phyloP scores from a whole-genome alignment of 1,284 basidiomycete species.

The Fistulinella staudtii region DNA sequence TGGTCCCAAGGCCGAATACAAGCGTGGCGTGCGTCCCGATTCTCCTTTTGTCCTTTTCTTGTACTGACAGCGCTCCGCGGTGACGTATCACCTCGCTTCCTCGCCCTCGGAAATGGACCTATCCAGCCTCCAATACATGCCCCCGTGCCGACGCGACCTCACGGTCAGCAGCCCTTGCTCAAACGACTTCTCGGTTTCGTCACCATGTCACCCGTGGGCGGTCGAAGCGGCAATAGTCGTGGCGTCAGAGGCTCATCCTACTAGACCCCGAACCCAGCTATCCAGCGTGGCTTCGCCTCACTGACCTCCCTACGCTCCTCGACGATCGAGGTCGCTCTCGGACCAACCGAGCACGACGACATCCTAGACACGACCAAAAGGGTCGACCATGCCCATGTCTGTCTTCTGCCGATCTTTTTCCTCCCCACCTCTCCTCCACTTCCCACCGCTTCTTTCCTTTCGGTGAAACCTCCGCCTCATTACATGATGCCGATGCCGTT shows the following conservation, averaged over 20 bases:
- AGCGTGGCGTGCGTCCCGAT: slow-evolving; percentile 28
- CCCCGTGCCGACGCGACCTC: slow-evolving; percentile 28
- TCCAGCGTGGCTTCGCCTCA: neutral
- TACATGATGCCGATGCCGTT: slow-evolving; percentile 3
- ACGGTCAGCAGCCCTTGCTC: slow-evolving; percentile 29
- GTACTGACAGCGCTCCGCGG: slow-evolving; percentile 12
- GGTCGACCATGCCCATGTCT: neutral
- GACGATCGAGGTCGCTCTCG: neutral
- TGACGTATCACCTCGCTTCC: neutral
- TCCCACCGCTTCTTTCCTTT: slow-evolving; percentile 2
- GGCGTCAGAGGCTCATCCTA: slow-evolving; percentile 29
- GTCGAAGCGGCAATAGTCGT: slow-evolving; percentile 28
- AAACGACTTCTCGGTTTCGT: slow-evolving; percentile 32
- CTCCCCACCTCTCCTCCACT: neutral
- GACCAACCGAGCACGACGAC: slow-evolving; percentile 7
- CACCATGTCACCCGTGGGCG: slow-evolving; percentile 22
- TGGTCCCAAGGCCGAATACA: slow-evolving; percentile 32
- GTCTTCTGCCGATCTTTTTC: slow-evolving; percentile 15
- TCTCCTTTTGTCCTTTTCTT: slow-evolving; percentile 10
- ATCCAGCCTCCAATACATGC: slow-evolving; percentile 28
- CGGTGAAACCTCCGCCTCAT: neutral
- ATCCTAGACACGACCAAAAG: slow-evolving; percentile 1
- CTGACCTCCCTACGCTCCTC: neutral
- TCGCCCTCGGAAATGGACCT: neutral
- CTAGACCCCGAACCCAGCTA: slow-evolving; percentile 5